Evolutionary conservation across 1,284 basidiomycete genomes (phyloP).

Genomic region (Cryptococcus amylolentus): DNA sequence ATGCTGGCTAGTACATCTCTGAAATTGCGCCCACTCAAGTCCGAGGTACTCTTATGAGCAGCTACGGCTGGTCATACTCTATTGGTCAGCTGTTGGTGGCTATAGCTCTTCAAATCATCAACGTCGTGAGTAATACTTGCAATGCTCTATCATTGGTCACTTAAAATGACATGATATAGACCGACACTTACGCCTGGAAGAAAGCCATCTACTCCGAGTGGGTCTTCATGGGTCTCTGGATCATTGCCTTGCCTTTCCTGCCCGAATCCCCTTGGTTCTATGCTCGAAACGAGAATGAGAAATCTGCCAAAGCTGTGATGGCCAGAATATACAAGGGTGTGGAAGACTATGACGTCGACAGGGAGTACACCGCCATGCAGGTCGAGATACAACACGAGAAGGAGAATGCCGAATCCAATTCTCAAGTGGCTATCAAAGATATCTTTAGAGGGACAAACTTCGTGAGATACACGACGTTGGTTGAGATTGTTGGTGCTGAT

Average conservation of each 20-base stretch:
- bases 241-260: background rate
- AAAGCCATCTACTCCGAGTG: background rate
- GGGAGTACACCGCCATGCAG: slow-evolving; percentile 13
- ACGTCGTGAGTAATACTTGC: too few relatives aligned
- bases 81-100: too few relatives aligned
- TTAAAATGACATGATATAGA: background rate
- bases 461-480: background rate
- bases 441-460: slow-evolving; percentile 11
- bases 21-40: too few relatives aligned
- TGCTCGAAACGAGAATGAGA: too few relatives aligned
- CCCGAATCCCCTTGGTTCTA: slow-evolving; percentile 20
- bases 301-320: background rate
- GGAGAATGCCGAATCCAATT: background rate
- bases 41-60: too few relatives aligned
- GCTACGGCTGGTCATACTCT: too few relatives aligned
- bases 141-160: too few relatives aligned
- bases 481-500: background rate
- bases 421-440: slow-evolving; percentile 3
- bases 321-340: slow-evolving; percentile 11
- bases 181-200: background rate
- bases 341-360: slow-evolving; percentile 13
- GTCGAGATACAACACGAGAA: slow-evolving; percentile 11
- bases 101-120: too few relatives aligned
- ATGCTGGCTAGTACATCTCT: too few relatives aligned
- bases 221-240: background rate